Base-by-base conservation (phyloP, 352 stramenopile species). In the Phytophthora sansomeana region DNA sequence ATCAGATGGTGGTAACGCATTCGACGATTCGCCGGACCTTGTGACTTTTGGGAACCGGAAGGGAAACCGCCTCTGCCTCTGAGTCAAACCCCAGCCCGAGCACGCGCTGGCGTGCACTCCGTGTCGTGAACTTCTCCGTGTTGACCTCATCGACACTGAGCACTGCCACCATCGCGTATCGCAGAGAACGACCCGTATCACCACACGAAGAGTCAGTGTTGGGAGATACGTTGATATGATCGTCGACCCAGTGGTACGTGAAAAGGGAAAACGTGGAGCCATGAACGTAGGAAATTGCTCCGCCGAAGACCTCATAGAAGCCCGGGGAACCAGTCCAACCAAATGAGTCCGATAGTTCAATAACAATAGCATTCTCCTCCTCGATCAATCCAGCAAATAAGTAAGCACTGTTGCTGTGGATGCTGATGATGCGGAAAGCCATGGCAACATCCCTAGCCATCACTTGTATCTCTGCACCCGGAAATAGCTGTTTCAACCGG, bases 231-330 rank as follows among this genome's bases (percentile, higher is more conserved):
- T 62, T 62, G 19, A 49, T 30, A 21, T 71, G 63, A 17, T 65
- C 55, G 14, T 65, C 55, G 6, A 68, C 50, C 33, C 43, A 61
- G 36, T 68, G 60, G 33, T 62, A 54, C 14, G 46, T 62, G 51
- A 58, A 62, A 16, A 58, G 52, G 17, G 24, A 1, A 47, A 0
- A 26, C 7, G 5, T 33, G 17, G 30, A 50, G 3, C 47, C 30
- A 28, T 69, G 51, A 6, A 48, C 53, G 17, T 41, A 17, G 17
- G 38, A 36, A 4, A 60, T 61, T 2, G 44, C 44, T 4, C 61
- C 61, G 30, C 51, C 52, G 9, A 33, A 42, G 16, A 67, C 47
- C 35, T 71, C 57, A 42, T 65, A 65, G n/a, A 59, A 64, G 0
- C 43, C 46, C 5, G 39, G 55, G 0, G 43, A 73, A 9, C 51